phyloP scores from a whole-genome alignment of 2,329 filamentous ascomycete species.

The Calonectria leucothoes region DNA sequence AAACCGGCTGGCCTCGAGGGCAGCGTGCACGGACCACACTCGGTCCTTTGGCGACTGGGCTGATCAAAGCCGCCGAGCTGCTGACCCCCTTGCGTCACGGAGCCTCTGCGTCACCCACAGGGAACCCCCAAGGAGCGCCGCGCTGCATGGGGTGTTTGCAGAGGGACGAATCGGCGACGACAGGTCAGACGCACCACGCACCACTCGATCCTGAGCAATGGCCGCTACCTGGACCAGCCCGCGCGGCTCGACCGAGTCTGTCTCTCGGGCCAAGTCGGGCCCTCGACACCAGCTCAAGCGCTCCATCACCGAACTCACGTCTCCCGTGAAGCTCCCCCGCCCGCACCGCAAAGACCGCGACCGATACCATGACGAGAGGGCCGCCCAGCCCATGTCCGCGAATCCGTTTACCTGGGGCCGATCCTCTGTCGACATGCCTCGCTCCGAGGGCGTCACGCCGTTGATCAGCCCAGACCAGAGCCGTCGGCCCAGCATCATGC shows the following conservation, averaged over 20 bases:
- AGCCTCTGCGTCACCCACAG: constrained; percentile 7
- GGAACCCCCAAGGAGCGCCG: background rate
- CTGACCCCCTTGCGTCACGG: constrained; percentile 25
- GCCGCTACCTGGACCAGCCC: constrained; percentile 38
- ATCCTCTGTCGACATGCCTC: constrained; percentile 58
- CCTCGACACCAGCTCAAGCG: constrained; percentile 65
- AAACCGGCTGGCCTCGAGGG: constrained; percentile 6
- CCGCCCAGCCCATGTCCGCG: constrained; percentile 36
- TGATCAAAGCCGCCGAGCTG: constrained; percentile 16
- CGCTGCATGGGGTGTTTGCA: constrained; percentile 1
- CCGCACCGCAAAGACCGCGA: constrained; percentile 43
- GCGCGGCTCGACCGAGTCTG: constrained; percentile 38
- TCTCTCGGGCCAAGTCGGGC: constrained; percentile 40
- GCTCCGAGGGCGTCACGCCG: constrained; percentile 58
- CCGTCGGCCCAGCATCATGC: constrained; percentile 55
- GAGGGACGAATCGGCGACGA: constrained; percentile 11
- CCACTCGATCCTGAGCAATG: constrained; percentile 25
- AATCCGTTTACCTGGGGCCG: constrained; percentile 46
- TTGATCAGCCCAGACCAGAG: constrained; percentile 56
- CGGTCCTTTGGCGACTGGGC: constrained; percentile 4
- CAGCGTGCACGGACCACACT: constrained; percentile 6
- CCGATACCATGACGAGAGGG: constrained; percentile 45
- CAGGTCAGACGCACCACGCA: constrained; percentile 7
- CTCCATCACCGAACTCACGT: constrained; percentile 66
- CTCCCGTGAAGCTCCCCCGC: constrained; percentile 57